Percentiles rank a stretch among this genome's conserved stretches.
phyloP scores from a whole-genome alignment of 306 rosid species.

The Carpinus viminea region DNA sequence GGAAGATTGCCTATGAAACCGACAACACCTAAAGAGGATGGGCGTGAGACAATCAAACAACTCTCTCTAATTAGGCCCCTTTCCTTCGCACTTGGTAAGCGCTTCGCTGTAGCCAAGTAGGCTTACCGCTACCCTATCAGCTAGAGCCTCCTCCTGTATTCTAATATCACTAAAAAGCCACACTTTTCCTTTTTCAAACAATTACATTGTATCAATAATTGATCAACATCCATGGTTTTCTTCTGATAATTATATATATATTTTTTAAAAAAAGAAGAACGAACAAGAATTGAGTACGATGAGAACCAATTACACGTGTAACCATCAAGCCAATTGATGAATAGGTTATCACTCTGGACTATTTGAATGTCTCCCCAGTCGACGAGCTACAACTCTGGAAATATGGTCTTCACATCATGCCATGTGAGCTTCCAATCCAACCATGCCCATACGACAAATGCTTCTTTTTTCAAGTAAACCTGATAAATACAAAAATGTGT shows the following conservation, averaged over 20 bases:
- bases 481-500: background rate
- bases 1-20: too few relatives aligned
- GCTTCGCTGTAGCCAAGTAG: too few relatives aligned
- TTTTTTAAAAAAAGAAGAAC: too few relatives aligned
- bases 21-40: too few relatives aligned
- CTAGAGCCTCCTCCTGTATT: background rate
- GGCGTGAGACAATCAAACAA: too few relatives aligned
- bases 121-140: too few relatives aligned
- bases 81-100: too few relatives aligned
- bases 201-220: constrained; percentile 1
- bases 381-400: background rate
- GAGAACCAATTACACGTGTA: background rate
- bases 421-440: background rate
- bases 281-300: too few relatives aligned
- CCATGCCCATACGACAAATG: background rate
- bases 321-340: background rate
- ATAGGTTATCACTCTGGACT: background rate
- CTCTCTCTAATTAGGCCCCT: too few relatives aligned
- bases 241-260: too few relatives aligned
- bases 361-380: background rate
- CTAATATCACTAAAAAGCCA: background rate
- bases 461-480: background rate
- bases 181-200: background rate
- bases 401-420: background rate
- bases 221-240: background rate